Base-by-base conservation (phyloP, 2,329 filamentous ascomycete species). In the Dactylellina cionopaga region DNA sequence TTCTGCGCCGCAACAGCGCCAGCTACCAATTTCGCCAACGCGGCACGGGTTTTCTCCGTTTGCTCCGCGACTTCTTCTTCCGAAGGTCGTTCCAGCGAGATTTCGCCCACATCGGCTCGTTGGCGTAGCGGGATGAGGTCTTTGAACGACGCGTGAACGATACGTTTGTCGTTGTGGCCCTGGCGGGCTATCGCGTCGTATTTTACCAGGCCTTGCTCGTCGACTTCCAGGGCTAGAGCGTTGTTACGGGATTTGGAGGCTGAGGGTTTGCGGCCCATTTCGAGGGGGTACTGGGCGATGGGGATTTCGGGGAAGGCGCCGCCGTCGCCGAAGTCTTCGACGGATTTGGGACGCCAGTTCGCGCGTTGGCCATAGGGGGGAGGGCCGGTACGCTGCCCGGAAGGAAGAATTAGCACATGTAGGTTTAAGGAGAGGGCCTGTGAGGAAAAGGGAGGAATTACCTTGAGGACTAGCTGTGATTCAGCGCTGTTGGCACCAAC, bases 81-180 rank as follows among this genome's bases (percentile, higher is more conserved):
- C 76, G 88, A 91, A 0, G 95, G 95, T 74, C 92, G 85, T 74
- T 92, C 90, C 46, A 99, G 83, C 63, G 92, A 92, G 76, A 99
- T 88, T 79, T 98, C 92, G 69, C 95, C 95, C 33, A 92, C 91
- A 81, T 98, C 91, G 74, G 95, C 95, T 75, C 92, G 90, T 81
- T 98, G 93, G 72, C 95, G 88, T 71, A 99, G 85, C 5, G 95
- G 95, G 74, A 99, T 99, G 54, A 99, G 83, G 78, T 98, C 95
- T 80, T 96, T 97, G 83, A 99, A 99, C 6, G 91, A 96, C 17
- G 95, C 89, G 80, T 99, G 95, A 9, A 99, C 89, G 75, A 97
- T 91, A 52, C 93, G 86, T 71, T 87, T 88, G 17, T 92, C 92
- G 79, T 85, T 85, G 80, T 99, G 95, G 11, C 95, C 95, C 78